Percentiles rank a stretch among this genome's conserved stretches.
Evolutionary conservation across 1,139 yeast genomes (phyloP).

Genomic region (Lodderomyces oxycetoniae): DNA sequence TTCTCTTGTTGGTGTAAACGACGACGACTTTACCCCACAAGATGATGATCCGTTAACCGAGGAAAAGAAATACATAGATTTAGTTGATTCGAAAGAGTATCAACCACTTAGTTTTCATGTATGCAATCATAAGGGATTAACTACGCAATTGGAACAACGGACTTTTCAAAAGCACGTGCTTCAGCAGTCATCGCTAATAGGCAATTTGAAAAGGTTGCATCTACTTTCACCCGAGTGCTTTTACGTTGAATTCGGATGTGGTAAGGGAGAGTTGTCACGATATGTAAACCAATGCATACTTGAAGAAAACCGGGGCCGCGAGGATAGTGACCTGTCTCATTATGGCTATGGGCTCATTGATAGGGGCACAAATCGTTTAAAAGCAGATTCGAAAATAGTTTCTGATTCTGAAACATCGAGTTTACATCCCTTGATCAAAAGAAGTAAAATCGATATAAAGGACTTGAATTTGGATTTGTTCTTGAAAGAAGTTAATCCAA

Average conservation of each 20-base stretch:
- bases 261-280: slow-evolving; percentile 78
- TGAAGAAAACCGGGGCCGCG: slow-evolving; percentile 7
- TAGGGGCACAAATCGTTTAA: slow-evolving; percentile 73
- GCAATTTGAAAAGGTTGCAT: slow-evolving; percentile 49
- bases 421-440: slow-evolving; percentile 34
- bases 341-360: slow-evolving; percentile 65
- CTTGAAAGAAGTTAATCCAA: slow-evolving; percentile 23
- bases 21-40: slow-evolving; percentile 9
- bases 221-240: slow-evolving; percentile 36
- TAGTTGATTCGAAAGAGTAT: slow-evolving; percentile 14
- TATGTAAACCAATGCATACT: slow-evolving; percentile 52
- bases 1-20: slow-evolving; percentile 2
- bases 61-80: not conserved
- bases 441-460: slow-evolving; percentile 73
- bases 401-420: slow-evolving; percentile 37
- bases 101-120: slow-evolving; percentile 11
- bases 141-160: slow-evolving; percentile 39
- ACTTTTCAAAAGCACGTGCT: slow-evolving; percentile 68
- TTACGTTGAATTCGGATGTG: slow-evolving; percentile 84
- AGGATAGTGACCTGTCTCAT: slow-evolving; percentile 10
- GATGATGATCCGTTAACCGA: slow-evolving; percentile 5
- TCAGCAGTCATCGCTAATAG: slow-evolving; percentile 80
- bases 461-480: slow-evolving; percentile 56
- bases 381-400: slow-evolving; percentile 64
- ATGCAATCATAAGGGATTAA: slow-evolving; percentile 28